Evolutionary conservation across 768 basidiomycete species (phyloP).

Genomic region (Termitomyces sp.): DNA sequence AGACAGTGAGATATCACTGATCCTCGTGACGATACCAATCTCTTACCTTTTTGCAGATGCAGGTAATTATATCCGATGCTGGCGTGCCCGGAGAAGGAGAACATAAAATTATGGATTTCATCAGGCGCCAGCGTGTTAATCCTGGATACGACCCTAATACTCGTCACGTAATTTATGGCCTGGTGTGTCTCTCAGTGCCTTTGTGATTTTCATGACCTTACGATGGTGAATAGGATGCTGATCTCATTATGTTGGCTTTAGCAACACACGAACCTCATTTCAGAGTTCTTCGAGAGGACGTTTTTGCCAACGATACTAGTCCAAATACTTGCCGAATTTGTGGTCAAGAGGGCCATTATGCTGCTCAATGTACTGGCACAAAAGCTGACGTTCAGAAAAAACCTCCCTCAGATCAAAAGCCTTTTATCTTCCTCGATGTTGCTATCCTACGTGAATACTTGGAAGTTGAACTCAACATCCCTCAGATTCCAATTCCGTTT

Average conservation of each 20-base stretch:
- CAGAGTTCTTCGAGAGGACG: constrained; percentile 95
- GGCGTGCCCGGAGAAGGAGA: constrained; percentile 98
- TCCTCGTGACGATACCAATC: constrained; percentile 8
- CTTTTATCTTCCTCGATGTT: constrained; percentile 99
- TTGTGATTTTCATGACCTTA: constrained; percentile 7
- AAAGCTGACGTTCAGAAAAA: constrained; percentile 67
- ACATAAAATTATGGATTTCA: constrained; percentile 99
- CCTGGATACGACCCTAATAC: constrained; percentile 94
- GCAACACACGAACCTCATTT: constrained; percentile 99
- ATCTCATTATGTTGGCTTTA: constrained; percentile 97
- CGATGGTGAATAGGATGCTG: constrained; percentile 69
- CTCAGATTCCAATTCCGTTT: constrained; percentile 78
- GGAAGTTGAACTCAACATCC: constrained; percentile 87
- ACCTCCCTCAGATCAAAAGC: constrained; percentile 76
- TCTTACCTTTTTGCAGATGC: constrained; percentile 47
- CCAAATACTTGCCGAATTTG: constrained; percentile 83
- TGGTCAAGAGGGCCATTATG: constrained; percentile 92
- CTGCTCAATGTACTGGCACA: constrained; percentile 87
- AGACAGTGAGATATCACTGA: constrained; percentile 54
- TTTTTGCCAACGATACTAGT: constrained; percentile 81
- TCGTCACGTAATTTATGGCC: constrained; percentile 93
- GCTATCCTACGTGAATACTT: constrained; percentile 94
- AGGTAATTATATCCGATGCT: constrained; percentile 96
- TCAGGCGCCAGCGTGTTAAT: constrained; percentile 83
- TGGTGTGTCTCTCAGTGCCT: constrained; percentile 48